A percentile compares a stretch with the other conserved stretches of the same genome.
Evolutionary conservation across 2,329 filamentous ascomycete genomes (phyloP).

Genomic region (Macrophomina pseudophaseolina): DNA sequence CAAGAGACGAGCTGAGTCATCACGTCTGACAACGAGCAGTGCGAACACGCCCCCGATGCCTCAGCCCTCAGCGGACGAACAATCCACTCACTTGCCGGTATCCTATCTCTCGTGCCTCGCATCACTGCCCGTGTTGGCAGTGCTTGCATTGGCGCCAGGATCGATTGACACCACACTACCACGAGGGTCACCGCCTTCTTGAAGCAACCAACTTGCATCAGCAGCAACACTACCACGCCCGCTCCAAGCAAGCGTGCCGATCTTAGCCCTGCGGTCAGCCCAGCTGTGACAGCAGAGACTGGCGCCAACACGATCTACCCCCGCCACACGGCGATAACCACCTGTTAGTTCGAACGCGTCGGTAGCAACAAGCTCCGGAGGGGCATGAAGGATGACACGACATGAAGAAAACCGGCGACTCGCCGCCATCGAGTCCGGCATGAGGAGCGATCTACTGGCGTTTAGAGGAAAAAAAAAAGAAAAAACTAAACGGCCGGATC

Average conservation of each 20-base stretch:
- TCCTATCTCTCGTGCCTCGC: background rate
- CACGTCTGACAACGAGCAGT: background rate
- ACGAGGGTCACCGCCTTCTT: background rate
- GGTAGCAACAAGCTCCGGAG: background rate
- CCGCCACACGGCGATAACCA: background rate
- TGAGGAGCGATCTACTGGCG: background rate
- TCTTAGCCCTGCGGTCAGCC: background rate
- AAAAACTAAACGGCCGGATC: no score
- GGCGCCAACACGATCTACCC: background rate
- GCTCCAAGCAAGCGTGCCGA: background rate
- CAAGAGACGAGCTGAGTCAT: background rate
- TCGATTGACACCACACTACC: background rate
- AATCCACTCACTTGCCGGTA: background rate
- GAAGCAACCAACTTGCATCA: background rate
- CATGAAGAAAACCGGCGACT: background rate
- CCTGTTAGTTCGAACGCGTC: background rate
- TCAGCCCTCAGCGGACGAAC: background rate
- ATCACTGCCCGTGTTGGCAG: constrained; percentile 9
- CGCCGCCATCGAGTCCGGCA: background rate
- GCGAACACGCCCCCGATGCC: background rate
- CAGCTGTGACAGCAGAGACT: background rate
- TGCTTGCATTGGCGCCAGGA: constrained; percentile 11
- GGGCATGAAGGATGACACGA: background rate
- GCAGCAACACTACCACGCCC: background rate
- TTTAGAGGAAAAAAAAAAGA: no score